phyloP scores from a whole-genome alignment of 495 filamentous ascomycete genomes.

The Aeminium ludgeri region DNA sequence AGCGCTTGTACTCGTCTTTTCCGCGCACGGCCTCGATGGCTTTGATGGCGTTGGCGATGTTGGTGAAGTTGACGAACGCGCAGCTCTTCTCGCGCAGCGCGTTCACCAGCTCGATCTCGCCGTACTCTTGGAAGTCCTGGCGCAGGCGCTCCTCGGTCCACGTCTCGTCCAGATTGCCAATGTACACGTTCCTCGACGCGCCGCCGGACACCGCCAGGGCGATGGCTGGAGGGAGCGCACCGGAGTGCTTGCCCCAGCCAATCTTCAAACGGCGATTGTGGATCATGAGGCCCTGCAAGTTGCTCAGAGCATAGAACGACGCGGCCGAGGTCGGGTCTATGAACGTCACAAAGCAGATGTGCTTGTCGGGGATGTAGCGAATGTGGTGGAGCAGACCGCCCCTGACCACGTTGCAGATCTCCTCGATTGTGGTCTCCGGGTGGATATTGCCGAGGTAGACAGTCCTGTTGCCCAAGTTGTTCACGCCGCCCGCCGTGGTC shows the following conservation, averaged over 20 bases:
- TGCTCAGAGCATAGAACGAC: conserved; percentile 93
- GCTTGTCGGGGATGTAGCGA: conserved; percentile 97
- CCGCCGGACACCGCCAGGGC: conserved; percentile 90
- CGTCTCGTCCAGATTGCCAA: conserved; percentile 91
- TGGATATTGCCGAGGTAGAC: conserved; percentile 98
- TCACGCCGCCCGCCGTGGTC: conserved; percentile 87
- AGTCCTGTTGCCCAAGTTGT: conserved; percentile 92
- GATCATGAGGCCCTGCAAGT: conserved; percentile 95
- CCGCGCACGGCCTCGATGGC: conserved; percentile 90
- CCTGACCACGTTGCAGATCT: conserved; percentile 74
- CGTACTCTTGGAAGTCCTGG: conserved; percentile 94
- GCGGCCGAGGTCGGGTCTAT: conserved; percentile 96
- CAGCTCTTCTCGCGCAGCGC: conserved; percentile 96
- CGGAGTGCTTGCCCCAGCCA: conserved; percentile 98
- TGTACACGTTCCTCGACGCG: conserved; percentile 91
- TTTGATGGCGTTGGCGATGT: conserved; percentile 98
- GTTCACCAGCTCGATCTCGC: conserved; percentile 96
- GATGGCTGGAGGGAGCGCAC: conserved; percentile 89
- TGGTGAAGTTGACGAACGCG: conserved; percentile 98
- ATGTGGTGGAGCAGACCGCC: conserved; percentile 92
- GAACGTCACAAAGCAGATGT: conserved; percentile 99
- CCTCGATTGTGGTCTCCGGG: conserved; percentile 64
- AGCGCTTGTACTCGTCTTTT: conserved; percentile 89
- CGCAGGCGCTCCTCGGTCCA: conserved; percentile 92
- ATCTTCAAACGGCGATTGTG: conserved; percentile 97